A percentile compares a stretch with the other conserved stretches of the same genome.
Conservation (phyloP, 2,329 filamentous ascomycete species). For the Ceratocystis cacaofunesta region DNA sequence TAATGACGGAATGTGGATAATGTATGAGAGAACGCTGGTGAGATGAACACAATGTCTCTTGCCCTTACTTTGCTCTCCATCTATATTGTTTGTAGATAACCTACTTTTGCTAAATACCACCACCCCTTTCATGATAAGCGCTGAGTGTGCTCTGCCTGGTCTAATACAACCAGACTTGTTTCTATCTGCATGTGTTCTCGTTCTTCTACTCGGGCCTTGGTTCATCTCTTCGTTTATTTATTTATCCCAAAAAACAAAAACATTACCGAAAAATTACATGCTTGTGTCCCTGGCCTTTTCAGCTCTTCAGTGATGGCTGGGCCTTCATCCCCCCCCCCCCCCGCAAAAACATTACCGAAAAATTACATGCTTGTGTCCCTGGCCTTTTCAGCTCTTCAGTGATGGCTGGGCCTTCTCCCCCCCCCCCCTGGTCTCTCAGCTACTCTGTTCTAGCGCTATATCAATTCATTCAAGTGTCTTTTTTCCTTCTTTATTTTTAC, state of each 20-base stretch:
- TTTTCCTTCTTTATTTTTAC: constrained; percentile 1
- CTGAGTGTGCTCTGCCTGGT: neutral
- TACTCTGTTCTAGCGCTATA: neutral
- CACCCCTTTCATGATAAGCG: neutral
- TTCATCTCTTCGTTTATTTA: constrained; percentile 5
- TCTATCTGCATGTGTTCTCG: neutral
- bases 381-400: neutral
- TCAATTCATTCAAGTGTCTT: neutral
- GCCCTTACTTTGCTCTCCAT: neutral
- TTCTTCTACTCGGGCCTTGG: neutral
- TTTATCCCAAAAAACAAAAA: constrained; percentile 3
- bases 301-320: too few relatives aligned
- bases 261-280: neutral
- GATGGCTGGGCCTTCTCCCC: too few relatives aligned
- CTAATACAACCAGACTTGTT: neutral
- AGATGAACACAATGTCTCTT: neutral
- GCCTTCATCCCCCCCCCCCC: too few relatives aligned
- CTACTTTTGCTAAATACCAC: neutral
- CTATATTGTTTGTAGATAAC: constrained; percentile 4
- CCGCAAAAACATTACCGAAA: neutral
- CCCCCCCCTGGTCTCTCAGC: neutral
- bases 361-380: neutral
- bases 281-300: neutral
- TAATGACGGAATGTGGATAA: constrained; percentile 1
- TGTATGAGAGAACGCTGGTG: constrained; percentile 1